Base-by-base conservation (phyloP, 2,329 filamentous ascomycete species). In the Phialophora tarda region DNA sequence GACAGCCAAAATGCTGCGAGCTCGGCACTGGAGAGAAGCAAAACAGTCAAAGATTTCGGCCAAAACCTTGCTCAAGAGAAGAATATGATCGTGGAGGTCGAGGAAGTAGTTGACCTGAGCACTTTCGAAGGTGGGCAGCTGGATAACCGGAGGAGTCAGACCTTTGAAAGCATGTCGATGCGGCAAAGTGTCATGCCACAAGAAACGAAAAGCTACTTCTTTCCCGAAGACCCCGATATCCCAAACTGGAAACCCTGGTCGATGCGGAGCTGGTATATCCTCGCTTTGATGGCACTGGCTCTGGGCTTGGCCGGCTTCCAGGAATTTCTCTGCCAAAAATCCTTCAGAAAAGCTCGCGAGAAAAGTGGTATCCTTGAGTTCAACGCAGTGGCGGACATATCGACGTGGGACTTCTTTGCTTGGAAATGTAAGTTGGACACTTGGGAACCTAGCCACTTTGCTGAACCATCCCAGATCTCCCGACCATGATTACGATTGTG, bases 401-500 rank as follows among this genome's bases (percentile, higher is more conserved):
- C 74, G 2, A 64, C 67, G 6, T 66, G 58, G 23, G 66, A 74
- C 54, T 78, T 77, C 67, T 78, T 78, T 65, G 74, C 70, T 23
- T 78, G 77, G 77, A 77, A 78, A 66, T 78, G 69, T 71, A 34
- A 69, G 69, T 65, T 48, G 47, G 54, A 6, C 34, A 12, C 14
- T 21, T 26, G n/a, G 21, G 7, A 8, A 28, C 4, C 12, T 11
- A 5, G 11, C 14, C 21, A 17, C 24, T 23, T 24, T 47, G 24
- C 66, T 71, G 28, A 69, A 63, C 7, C 8, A 4, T 21, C 23
- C 32, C 23, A 71, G 69, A 78, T 78, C 80, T 75, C 72, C 81
- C 64, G 69, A 81, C 82, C 12, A 76, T 83, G 56, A 72, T 81
- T n/a, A 79, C 82, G 38, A 80, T 84, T 56, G 77, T 77, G 24